These are phyloP conservation scores for Pseudonitzschia pungens DNA, from an alignment of 108 stramenopile genomes.

Conservation along the genomic window DNA sequence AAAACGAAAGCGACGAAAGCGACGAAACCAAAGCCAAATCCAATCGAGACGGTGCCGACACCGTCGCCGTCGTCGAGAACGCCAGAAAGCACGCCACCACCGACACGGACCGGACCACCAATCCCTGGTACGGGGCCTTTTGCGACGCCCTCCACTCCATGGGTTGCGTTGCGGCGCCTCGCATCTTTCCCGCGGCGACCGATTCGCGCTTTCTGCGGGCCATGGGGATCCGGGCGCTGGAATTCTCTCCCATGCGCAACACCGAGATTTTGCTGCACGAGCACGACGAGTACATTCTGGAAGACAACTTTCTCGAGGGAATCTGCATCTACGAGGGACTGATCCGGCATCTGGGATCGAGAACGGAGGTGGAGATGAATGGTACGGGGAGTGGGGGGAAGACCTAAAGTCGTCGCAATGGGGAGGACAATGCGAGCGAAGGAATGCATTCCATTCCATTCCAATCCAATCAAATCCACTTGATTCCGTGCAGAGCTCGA, in stretches of 20 bases:
- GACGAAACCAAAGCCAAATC: too few species aligned
- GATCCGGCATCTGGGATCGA: conserved; percentile 54
- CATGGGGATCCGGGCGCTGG: conserved; percentile 88
- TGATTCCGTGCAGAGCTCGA: too few species aligned
- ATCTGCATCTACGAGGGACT: conserved; percentile 86
- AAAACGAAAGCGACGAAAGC: too few species aligned
- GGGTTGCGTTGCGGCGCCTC: conserved; percentile 69
- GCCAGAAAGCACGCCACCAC: conserved; percentile 56
- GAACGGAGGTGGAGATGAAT: not conserved
- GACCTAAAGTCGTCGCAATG: too few species aligned
- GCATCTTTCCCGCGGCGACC: conserved; percentile 97
- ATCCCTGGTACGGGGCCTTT: conserved; percentile 94
- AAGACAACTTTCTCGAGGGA: conserved; percentile 87
- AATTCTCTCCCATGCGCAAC: conserved; percentile 93
- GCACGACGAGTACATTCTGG: conserved; percentile 93
- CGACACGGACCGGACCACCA: conserved; percentile 62
- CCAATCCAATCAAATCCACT: too few species aligned
- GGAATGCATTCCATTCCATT: too few species aligned
- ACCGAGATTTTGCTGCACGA: conserved; percentile 95
- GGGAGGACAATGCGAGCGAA: too few species aligned
- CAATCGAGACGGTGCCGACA: too few species aligned
- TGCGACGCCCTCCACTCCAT: conserved; percentile 53
- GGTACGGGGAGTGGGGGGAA: too few species aligned
- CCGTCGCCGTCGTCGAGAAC: conserved; percentile 35
- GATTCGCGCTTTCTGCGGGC: conserved; percentile 91